Conservation (phyloP, 1,284 basidiomycete species). For the Boletus sp. region DNA sequence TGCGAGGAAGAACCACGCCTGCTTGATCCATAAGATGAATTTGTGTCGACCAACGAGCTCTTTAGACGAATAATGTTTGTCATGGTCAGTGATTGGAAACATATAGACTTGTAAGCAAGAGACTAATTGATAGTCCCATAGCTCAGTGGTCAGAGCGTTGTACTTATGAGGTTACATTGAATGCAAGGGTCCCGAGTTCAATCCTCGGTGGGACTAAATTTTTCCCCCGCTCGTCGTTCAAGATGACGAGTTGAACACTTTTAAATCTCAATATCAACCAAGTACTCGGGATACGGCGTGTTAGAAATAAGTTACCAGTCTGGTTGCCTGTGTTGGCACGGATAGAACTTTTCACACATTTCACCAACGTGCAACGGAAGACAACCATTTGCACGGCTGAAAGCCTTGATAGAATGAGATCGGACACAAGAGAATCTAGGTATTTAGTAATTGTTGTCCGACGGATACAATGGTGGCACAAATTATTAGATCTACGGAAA, state of each 20-base stretch:
- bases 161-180: constrained; percentile 37
- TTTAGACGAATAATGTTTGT: no score
- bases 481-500: background rate
- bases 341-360: no score
- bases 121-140: constrained; percentile 32
- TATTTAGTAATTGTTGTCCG: background rate
- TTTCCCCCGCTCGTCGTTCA: no score
- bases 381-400: no score
- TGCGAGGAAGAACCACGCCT: constrained; percentile 43
- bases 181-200: constrained; percentile 39
- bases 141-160: constrained; percentile 39
- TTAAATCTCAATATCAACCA: no score
- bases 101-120: background rate
- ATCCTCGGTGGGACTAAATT: constrained; percentile 37
- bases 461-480: background rate
- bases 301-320: no score
- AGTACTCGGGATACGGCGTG: no score
- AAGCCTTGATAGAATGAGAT: no score
- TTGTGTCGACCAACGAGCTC: background rate
- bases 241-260: no score
- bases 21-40: constrained; percentile 18
- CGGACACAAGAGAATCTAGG: no score
- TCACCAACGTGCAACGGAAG: no score
- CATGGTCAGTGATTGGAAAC: background rate
- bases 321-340: no score